These are phyloP conservation scores for Irpex sp. DNA, from an alignment of 1,284 basidiomycete species.

Conservation along the genomic window DNA sequence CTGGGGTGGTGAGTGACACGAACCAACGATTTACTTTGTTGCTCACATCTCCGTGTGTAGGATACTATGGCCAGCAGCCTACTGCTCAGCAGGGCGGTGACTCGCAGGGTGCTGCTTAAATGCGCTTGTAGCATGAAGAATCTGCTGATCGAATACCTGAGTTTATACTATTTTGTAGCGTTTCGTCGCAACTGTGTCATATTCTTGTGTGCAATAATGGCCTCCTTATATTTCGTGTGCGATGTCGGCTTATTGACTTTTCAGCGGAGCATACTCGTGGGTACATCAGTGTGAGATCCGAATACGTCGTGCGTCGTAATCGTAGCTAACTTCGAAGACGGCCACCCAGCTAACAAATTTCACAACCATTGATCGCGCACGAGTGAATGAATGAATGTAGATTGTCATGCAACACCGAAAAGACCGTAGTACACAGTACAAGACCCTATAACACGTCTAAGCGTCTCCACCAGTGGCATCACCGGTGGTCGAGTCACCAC, in stretches of 20 bases:
- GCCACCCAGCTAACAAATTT: no score
- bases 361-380: no score
- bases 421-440: neutral
- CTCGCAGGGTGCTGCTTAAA: constrained; percentile 52
- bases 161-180: constrained; percentile 8
- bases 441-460: neutral
- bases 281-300: no score
- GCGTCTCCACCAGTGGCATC: constrained; percentile 16
- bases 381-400: constrained; percentile 8
- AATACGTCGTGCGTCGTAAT: no score
- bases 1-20: constrained; percentile 65
- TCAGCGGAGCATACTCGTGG: no score
- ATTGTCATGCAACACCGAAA: constrained; percentile 4
- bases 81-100: constrained; percentile 57
- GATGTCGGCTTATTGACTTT: no score
- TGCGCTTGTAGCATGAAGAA: neutral
- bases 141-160: neutral
- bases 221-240: no score
- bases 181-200: constrained; percentile 3
- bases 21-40: neutral
- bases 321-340: no score
- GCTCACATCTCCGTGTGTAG: constrained; percentile 30
- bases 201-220: neutral
- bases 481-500: constrained; percentile 13
- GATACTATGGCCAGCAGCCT: constrained; percentile 75